Conservation (phyloP, 257 asterid species). For the Fraxinus excelsior region DNA sequence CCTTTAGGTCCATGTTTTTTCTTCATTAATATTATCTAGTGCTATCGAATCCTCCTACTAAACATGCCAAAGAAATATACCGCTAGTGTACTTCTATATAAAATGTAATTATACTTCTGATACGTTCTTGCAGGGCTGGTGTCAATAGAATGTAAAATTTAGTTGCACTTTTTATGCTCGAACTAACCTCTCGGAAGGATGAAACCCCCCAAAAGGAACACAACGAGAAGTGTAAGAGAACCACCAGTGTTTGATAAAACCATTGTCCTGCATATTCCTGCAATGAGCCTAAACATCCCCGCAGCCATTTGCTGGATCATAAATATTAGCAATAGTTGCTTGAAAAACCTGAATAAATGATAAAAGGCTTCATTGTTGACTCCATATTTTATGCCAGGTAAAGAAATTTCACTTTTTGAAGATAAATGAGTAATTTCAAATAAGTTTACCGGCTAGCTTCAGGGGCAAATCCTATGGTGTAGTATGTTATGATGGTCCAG, state of each 20-base stretch:
- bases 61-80: too few species aligned
- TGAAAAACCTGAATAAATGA: slow-evolving; percentile 52
- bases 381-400: background rate
- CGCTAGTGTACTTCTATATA: background rate
- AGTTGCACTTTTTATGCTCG: background rate
- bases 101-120: too few species aligned
- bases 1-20: background rate
- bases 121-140: too few species aligned
- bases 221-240: slow-evolving; percentile 44
- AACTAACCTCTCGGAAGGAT: slow-evolving; percentile 56
- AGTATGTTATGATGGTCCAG: slow-evolving; percentile 61
- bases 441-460: slow-evolving; percentile 49
- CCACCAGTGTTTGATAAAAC: slow-evolving; percentile 61
- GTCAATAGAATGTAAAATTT: background rate
- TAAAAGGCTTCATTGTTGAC: background rate
- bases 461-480: slow-evolving; percentile 70
- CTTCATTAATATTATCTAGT: too few species aligned
- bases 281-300: slow-evolving; percentile 53
- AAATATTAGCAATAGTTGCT: slow-evolving; percentile 52
- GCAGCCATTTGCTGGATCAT: slow-evolving; percentile 61
- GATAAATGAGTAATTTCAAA: background rate
- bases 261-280: slow-evolving; percentile 56
- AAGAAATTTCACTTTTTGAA: background rate
- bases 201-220: slow-evolving; percentile 63
- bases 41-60: background rate